These are phyloP conservation scores for Luffa aegyptiaca DNA, from an alignment of 306 rosid species.

Conservation along the genomic window DNA sequence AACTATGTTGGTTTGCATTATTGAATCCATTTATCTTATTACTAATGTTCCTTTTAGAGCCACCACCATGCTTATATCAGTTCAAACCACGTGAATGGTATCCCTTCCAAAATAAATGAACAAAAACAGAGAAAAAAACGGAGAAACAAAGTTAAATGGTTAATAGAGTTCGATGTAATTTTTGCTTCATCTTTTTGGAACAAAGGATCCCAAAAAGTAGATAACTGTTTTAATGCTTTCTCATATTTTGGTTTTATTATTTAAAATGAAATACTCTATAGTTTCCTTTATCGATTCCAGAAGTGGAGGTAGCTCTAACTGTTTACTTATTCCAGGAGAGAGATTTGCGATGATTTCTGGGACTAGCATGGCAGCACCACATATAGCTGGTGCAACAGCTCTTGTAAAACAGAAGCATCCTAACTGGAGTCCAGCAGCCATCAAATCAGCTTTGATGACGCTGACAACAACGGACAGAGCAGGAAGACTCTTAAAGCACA, in stretches of 20 bases:
- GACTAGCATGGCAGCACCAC: conserved; percentile 99
- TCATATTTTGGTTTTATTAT: not conserved
- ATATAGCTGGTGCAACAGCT: conserved; percentile 98
- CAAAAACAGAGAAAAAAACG: not conserved
- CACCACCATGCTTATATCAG: not conserved
- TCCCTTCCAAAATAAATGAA: not conserved
- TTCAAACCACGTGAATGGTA: not conserved
- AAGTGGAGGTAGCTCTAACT: not conserved
- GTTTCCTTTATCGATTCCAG: too few species aligned
- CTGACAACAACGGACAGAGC: conserved; percentile 78
- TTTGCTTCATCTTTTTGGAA: not conserved
- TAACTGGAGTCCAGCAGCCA: conserved; percentile 99
- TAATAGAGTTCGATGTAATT: not conserved
- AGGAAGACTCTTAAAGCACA: conserved; percentile 85
- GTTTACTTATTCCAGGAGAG: conserved; percentile 51
- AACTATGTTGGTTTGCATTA: conserved; percentile 60
- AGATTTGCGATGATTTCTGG: conserved; percentile 98
- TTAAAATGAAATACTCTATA: conserved; percentile 2
- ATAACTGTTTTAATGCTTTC: not conserved
- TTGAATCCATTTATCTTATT: not conserved
- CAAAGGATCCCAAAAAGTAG: not conserved
- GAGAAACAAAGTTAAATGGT: not conserved
- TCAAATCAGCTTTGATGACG: conserved; percentile 97
- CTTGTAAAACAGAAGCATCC: conserved; percentile 97
- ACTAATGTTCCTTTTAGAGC: not conserved